A percentile compares a stretch with the other conserved stretches of the same genome.
Conservation (phyloP, 805 yeast species). For the Starmerella vaccinii region DNA sequence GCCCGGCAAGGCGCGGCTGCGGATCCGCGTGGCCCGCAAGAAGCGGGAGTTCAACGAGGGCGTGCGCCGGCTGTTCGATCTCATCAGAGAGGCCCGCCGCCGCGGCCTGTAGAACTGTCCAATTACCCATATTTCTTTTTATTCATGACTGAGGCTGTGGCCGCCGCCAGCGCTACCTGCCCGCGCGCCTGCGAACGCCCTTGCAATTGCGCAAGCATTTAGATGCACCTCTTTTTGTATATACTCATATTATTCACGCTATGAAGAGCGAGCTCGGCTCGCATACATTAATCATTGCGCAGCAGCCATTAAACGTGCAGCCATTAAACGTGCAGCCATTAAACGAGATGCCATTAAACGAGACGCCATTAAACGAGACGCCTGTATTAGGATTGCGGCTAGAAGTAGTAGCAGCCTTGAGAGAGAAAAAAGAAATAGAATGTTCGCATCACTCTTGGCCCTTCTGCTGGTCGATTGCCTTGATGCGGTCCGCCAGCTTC, state of each 20-base stretch:
- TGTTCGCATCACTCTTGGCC: background rate
- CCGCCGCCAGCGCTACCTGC: background rate
- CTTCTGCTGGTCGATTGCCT: background rate
- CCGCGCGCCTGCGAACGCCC: too few species aligned
- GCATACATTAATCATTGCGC: too few species aligned
- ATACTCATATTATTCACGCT: background rate
- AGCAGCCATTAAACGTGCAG: too few species aligned
- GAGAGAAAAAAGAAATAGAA: too few species aligned
- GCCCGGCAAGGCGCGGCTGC: constrained; percentile 30
- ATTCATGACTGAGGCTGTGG: background rate
- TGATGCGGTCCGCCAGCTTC: constrained; percentile 11
- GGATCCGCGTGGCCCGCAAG: constrained; percentile 28
- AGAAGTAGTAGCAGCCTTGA: too few species aligned
- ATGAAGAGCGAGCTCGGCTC: background rate
- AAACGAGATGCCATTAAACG: too few species aligned
- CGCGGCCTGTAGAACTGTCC: constrained; percentile 13
- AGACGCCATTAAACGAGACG: too few species aligned
- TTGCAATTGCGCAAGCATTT: background rate
- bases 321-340: too few species aligned
- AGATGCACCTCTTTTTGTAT: background rate
- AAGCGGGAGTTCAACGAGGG: constrained; percentile 30
- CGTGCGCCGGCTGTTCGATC: constrained; percentile 29
- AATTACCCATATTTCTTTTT: too few species aligned
- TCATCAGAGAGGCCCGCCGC: constrained; percentile 29
- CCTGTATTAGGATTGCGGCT: too few species aligned